Percentiles rank a stretch among this genome's conserved stretches.
Conservation (phyloP, 108 stramenopile genomes). For the Cafeteria roenbergensis region DNA sequence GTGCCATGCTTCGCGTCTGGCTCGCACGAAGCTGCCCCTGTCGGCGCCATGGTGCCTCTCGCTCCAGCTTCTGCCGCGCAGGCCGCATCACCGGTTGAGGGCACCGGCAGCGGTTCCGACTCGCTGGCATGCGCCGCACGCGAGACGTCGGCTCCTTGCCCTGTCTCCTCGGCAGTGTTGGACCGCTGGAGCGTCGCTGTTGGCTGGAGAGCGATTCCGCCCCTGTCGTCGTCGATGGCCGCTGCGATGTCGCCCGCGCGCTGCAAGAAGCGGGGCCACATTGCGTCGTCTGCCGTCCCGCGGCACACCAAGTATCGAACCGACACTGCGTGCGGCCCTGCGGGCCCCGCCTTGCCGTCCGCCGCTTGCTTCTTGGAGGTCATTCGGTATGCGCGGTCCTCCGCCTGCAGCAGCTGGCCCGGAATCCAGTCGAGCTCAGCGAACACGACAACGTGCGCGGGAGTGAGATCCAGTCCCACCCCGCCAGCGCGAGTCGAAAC, state of each 20-base stretch:
- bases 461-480: conserved; percentile 9
- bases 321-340: not conserved
- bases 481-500: not conserved
- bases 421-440: conserved; percentile 16
- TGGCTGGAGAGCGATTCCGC: not conserved
- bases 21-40: too few species aligned
- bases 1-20: too few species aligned
- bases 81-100: too few species aligned
- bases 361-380: not conserved
- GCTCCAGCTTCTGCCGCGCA: too few species aligned
- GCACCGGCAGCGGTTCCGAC: too few species aligned
- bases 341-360: not conserved
- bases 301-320: not conserved
- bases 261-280: not conserved
- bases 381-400: conserved; percentile 19
- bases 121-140: too few species aligned
- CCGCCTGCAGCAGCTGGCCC: conserved; percentile 19
- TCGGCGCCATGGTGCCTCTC: too few species aligned
- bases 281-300: not conserved
- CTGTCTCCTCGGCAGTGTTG: too few species aligned
- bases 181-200: too few species aligned
- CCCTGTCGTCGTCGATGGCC: not conserved
- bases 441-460: conserved; percentile 12
- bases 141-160: too few species aligned
- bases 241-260: not conserved